Evolutionary conservation across 2,329 filamentous ascomycete species (phyloP), one percentile per base, ranked within the genome.

Genomic region (Colletotrichum theobromicola): DNA sequence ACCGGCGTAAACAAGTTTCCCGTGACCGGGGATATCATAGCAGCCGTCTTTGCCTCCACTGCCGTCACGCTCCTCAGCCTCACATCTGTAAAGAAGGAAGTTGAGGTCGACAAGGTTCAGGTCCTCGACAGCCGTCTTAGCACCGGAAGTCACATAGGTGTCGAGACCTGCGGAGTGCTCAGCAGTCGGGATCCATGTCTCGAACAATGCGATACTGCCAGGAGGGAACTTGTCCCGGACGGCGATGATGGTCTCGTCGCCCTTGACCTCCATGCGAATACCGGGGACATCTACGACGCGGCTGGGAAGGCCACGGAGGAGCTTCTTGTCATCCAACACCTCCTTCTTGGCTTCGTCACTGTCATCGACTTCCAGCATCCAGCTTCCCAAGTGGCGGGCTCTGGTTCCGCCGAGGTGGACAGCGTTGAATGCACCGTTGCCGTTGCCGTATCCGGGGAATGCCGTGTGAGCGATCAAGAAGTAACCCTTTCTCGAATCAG

Each of bases 391-490:
- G 76, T 95, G 92, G 76, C 94, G 94, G 18, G 93, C 97, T 79
- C 94, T 94, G 8, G 96, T 98, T 10, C 96, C 96, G 18, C 90
- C 90, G 55, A 99, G 90, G 78, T 93, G 91, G 12, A 98, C 94
- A 2, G 96, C 92, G 63, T 90, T 93, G 80, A 98, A 93, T 5
- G 92, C 91, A 21, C 94, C 95, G 79, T 97, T 96, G 2, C 94
- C 94, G 77, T 94, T 94, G 26, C 95, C 94, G 79, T 96, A 96
- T 2, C 95, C 96, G 2, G 96, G 95, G 84, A 96, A 99, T 1
- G 97, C 97, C 5, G 97, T 98, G 80, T 98, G 97, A 0, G 97
- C 96, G 78, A 99, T 96, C 61, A 98, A 87, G 84, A 98, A 98
- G 83, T 98, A 96, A 1, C 97, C 97, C 82, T 97, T 98, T 73